These are phyloP conservation scores for Termitomyces sp. DNA, from an alignment of 768 basidiomycete species.

Conservation along the genomic window DNA sequence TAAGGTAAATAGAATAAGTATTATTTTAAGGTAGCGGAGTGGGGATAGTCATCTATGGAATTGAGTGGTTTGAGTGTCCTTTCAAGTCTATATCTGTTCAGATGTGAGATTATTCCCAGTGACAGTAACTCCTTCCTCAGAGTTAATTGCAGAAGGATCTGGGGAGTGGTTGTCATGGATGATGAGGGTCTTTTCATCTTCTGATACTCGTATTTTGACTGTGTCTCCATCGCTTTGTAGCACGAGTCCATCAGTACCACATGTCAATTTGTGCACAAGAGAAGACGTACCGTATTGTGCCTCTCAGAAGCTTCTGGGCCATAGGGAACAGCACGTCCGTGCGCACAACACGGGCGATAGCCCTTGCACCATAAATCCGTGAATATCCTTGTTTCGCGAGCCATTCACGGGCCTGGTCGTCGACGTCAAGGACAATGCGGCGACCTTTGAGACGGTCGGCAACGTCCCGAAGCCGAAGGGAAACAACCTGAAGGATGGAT, in stretches of 20 bases:
- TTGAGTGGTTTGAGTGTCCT: background rate
- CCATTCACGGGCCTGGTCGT: slow-evolving; percentile 56
- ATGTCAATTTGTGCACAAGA: background rate
- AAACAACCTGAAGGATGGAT: slow-evolving; percentile 76
- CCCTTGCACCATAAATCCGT: slow-evolving; percentile 79
- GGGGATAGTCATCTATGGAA: background rate
- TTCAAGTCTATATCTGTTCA: background rate
- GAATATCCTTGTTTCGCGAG: slow-evolving; percentile 77
- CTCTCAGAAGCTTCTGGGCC: slow-evolving; percentile 72
- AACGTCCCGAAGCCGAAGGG: slow-evolving; percentile 71
- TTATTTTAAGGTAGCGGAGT: background rate
- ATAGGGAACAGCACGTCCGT: slow-evolving; percentile 79
- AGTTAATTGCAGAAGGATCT: slow-evolving; percentile 30
- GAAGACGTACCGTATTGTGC: slow-evolving; percentile 60
- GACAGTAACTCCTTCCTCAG: slow-evolving; percentile 1
- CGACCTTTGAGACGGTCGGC: slow-evolving; percentile 56
- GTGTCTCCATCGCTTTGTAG: slow-evolving; percentile 56
- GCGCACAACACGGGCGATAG: slow-evolving; percentile 81
- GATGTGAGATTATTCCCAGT: background rate
- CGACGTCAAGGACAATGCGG: slow-evolving; percentile 68
- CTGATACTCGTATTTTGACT: slow-evolving; percentile 46
- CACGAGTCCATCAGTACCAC: background rate
- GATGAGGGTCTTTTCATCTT: slow-evolving; percentile 36
- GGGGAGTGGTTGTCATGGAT: slow-evolving; percentile 59
- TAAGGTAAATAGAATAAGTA: background rate